phyloP scores from a whole-genome alignment of 352 stramenopile genomes.

The Pythium oligandrum region DNA sequence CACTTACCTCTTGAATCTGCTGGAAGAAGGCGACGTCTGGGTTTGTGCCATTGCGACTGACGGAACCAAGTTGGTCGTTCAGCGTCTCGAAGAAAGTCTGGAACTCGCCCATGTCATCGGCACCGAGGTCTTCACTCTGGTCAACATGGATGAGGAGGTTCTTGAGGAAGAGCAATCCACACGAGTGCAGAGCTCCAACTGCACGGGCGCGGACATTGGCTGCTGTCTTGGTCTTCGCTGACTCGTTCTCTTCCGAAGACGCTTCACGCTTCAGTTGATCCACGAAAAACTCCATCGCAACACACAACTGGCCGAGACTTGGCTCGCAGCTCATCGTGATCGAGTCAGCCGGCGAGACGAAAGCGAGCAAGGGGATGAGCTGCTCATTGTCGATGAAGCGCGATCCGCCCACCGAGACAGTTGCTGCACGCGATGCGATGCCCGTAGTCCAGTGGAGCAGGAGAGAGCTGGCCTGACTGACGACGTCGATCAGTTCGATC shows the following conservation, averaged over 20 bases:
- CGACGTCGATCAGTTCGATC: constrained; percentile 35
- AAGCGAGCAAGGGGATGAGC: constrained; percentile 43
- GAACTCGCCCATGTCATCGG: constrained; percentile 37
- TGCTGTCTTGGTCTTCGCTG: background rate
- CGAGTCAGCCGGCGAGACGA: constrained; percentile 39
- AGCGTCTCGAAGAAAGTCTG: constrained; percentile 30
- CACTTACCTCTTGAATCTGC: constrained; percentile 20
- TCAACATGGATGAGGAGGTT: constrained; percentile 53
- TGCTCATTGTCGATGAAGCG: constrained; percentile 55
- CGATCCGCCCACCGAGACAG: constrained; percentile 39
- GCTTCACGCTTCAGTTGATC: constrained; percentile 29
- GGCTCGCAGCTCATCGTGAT: constrained; percentile 40
- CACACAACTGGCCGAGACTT: constrained; percentile 46
- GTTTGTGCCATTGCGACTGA: background rate
- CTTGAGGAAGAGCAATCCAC: constrained; percentile 59
- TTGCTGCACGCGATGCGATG: constrained; percentile 27
- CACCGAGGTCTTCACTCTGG: constrained; percentile 28
- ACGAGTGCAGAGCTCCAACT: constrained; percentile 42
- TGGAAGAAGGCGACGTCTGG: constrained; percentile 19
- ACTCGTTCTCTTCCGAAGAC: background rate
- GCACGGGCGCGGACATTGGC: background rate
- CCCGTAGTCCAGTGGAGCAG: constrained; percentile 51
- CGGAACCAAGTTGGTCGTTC: constrained; percentile 13
- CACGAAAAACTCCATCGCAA: constrained; percentile 64
- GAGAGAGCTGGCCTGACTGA: constrained; percentile 34